phyloP scores from a whole-genome alignment of 129 eudicot genomes.

The Flaveria robusta region DNA sequence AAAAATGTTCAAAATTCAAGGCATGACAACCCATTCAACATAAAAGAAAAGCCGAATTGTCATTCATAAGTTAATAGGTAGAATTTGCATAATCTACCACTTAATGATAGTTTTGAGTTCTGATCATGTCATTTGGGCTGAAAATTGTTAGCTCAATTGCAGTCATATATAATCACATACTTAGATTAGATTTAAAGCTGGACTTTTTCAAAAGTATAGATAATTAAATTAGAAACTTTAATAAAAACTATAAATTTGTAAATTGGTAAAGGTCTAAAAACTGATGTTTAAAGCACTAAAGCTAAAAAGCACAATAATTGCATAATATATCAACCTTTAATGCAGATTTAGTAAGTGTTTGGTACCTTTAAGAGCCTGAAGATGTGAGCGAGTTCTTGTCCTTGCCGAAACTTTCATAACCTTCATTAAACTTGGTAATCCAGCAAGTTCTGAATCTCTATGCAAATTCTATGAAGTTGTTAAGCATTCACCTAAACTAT shows the following conservation, averaged over 20 bases:
- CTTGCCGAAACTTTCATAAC: conserved; percentile 72
- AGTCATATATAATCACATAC: not conserved
- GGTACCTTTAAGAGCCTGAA: conserved; percentile 81
- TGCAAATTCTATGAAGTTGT: conserved; percentile 13
- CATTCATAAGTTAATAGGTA: not conserved
- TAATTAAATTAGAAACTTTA: not conserved
- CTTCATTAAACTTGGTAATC: conserved; percentile 68
- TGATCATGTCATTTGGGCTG: not conserved
- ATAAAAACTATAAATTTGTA: not conserved
- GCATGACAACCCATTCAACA: not conserved
- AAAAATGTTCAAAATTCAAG: no score
- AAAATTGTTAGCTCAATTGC: not conserved
- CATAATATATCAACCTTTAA: not conserved
- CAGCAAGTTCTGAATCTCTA: conserved; percentile 79
- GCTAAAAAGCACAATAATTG: not conserved
- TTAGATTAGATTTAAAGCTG: not conserved
- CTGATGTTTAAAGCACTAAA: not conserved
- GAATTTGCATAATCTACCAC: not conserved
- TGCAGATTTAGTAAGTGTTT: not conserved
- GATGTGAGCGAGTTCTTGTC: conserved; percentile 80
- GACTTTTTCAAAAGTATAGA: not conserved
- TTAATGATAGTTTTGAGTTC: not conserved
- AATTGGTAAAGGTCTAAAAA: not conserved
- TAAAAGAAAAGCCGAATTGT: not conserved
- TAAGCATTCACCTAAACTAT: not conserved